Evolutionary conservation across 768 basidiomycete genomes (phyloP).

Genomic region (Crassisporium funariophilum): DNA sequence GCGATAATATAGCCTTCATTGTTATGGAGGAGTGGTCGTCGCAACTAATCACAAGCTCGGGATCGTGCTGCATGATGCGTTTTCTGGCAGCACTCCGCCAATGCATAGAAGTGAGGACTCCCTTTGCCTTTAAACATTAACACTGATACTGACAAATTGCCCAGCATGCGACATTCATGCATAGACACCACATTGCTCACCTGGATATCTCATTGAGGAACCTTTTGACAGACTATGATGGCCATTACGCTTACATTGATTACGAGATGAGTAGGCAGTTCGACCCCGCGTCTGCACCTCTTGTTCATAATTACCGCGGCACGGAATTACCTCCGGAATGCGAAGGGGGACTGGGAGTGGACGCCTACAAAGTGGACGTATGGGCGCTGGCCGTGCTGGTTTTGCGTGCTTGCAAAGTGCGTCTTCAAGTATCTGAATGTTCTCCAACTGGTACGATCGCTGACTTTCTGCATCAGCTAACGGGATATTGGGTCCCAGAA

Average conservation of each 20-base stretch:
- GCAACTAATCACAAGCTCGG: constrained; percentile 50
- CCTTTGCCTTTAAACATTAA: not conserved
- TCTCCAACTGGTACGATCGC: not conserved
- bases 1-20: constrained; percentile 62
- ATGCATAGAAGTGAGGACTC: constrained; percentile 59
- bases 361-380: constrained; percentile 74
- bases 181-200: constrained; percentile 64
- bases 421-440: constrained; percentile 9
- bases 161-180: constrained; percentile 74
- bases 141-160: not conserved
- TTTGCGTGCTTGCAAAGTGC: constrained; percentile 64
- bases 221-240: constrained; percentile 64
- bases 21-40: constrained; percentile 85
- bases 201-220: constrained; percentile 74
- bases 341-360: constrained; percentile 46
- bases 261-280: constrained; percentile 67
- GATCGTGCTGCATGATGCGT: constrained; percentile 50
- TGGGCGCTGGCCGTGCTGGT: constrained; percentile 73
- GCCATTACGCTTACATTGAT: constrained; percentile 73
- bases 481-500: constrained; percentile 60
- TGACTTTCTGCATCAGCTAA: constrained; percentile 44
- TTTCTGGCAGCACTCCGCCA: constrained; percentile 64
- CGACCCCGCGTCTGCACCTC: constrained; percentile 36
- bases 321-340: constrained; percentile 76
- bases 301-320: constrained; percentile 47